Evolutionary conservation across 352 stramenopile genomes (phyloP).

Genomic region (Phytophthora cryptogea): DNA sequence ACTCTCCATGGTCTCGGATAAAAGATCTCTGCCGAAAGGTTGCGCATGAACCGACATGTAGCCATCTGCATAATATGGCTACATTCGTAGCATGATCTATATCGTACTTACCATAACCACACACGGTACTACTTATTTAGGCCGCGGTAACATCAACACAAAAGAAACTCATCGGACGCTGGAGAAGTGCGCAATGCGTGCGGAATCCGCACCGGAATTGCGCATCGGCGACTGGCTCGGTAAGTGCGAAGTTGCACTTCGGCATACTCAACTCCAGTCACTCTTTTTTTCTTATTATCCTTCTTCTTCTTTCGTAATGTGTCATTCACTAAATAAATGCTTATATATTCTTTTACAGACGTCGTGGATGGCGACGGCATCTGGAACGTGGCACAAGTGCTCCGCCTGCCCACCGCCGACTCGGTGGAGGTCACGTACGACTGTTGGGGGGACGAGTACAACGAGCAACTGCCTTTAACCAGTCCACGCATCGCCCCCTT

Average conservation of each 20-base stretch:
- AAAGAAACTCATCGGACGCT: no score
- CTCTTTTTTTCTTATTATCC: not conserved
- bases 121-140: slow-evolving; percentile 12
- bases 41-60: slow-evolving; percentile 7
- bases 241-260: slow-evolving; percentile 20
- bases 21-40: slow-evolving; percentile 28
- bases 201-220: slow-evolving; percentile 8
- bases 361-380: slow-evolving; percentile 62
- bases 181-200: slow-evolving; percentile 14
- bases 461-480: slow-evolving; percentile 53
- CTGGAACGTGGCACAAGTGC: slow-evolving; percentile 65
- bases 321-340: not conserved
- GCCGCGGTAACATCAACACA: no score
- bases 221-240: slow-evolving; percentile 49
- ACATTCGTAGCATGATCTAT: not conserved
- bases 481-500: slow-evolving; percentile 64
- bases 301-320: not conserved
- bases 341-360: slow-evolving; percentile 34
- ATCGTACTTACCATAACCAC: not conserved
- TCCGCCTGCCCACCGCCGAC: slow-evolving; percentile 25
- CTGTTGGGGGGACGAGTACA: slow-evolving; percentile 62
- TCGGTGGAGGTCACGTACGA: slow-evolving; percentile 55
- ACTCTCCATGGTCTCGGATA: slow-evolving; percentile 10
- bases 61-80: slow-evolving; percentile 18
- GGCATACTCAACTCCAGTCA: slow-evolving; percentile 2